phyloP scores from a whole-genome alignment of 176 grass and related monocot genomes.

The Chloris gayana region DNA sequence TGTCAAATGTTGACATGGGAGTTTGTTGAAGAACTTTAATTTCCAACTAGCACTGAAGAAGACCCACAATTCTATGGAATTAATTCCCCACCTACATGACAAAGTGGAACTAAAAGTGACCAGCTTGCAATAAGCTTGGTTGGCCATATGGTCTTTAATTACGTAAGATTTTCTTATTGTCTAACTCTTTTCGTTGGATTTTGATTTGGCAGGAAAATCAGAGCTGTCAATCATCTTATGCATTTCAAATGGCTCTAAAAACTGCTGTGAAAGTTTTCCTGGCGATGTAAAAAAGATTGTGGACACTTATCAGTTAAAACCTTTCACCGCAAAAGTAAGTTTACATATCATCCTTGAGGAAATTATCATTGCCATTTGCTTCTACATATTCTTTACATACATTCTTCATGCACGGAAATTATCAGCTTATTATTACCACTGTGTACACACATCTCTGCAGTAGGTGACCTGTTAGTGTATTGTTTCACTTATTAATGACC shows the following conservation, averaged over 20 bases:
- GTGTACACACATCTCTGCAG: neutral
- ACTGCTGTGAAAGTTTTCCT: constrained; percentile 44
- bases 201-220: constrained; percentile 59
- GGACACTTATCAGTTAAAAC: constrained; percentile 52
- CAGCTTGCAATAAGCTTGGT: neutral
- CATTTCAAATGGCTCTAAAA: constrained; percentile 54
- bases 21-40: neutral
- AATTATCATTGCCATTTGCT: neutral
- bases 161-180: neutral
- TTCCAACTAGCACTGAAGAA: neutral
- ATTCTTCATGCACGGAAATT: neutral
- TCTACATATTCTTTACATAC: neutral
- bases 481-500: neutral
- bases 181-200: constrained; percentile 25
- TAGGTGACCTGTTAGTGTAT: neutral
- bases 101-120: neutral
- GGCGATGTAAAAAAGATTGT: constrained; percentile 65
- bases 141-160: neutral
- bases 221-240: constrained; percentile 85
- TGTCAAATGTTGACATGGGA: too few species aligned
- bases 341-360: neutral
- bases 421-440: neutral
- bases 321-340: constrained; percentile 72
- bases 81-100: too few species aligned
- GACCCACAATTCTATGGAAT: neutral